Percentiles rank a stretch among this genome's conserved stretches.
phyloP scores from a whole-genome alignment of 2,329 filamentous ascomycete genomes.

The Cyphellophora europaea region DNA sequence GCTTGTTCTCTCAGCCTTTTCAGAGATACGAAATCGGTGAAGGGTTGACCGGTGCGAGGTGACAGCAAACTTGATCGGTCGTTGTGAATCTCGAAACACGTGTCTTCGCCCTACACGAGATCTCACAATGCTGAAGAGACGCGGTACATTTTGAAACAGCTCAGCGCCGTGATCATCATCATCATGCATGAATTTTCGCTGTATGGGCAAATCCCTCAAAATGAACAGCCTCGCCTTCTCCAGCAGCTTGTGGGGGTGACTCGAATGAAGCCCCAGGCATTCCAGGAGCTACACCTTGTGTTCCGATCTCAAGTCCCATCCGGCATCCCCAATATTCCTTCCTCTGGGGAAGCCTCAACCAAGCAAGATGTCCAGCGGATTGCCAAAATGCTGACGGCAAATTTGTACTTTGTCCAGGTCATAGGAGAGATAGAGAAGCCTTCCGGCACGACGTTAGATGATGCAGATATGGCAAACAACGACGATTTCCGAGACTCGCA shows the following conservation, averaged over 20 bases:
- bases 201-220: constrained; percentile 47
- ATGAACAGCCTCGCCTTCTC: constrained; percentile 51
- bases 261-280: constrained; percentile 49
- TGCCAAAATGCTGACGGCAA: constrained; percentile 38
- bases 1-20: no score
- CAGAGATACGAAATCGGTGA: no score
- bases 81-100: no score
- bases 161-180: no score
- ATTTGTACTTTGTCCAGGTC: constrained; percentile 46
- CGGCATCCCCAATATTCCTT: constrained; percentile 27
- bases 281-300: constrained; percentile 47
- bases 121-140: no score
- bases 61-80: no score
- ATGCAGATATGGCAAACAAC: no score
- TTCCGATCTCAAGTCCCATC: constrained; percentile 47
- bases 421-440: constrained; percentile 27
- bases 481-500: no score
- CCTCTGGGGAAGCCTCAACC: constrained; percentile 32
- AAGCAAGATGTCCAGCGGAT: constrained; percentile 34
- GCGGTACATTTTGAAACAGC: no score
- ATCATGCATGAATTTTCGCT: constrained; percentile 55
- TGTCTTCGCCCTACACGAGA: no score
- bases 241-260: constrained; percentile 53
- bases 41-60: no score
- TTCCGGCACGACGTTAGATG: no score